Percentiles rank a stretch among this genome's conserved stretches.
Conservation (phyloP, 257 asterid genomes). For the Craterostigma plantagineum region DNA sequence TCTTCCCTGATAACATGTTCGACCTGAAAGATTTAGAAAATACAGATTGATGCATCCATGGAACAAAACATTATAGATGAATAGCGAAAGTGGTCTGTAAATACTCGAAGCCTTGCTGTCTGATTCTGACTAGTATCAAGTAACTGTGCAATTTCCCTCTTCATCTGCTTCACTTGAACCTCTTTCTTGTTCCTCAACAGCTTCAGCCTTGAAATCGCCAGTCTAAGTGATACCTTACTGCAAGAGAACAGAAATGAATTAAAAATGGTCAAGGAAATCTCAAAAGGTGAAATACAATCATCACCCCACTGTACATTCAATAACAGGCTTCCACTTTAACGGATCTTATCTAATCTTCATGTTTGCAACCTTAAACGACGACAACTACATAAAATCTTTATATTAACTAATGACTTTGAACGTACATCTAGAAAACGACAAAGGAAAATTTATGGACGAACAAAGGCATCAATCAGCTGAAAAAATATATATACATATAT, state of each 20-base stretch:
- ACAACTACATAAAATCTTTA: too few relatives aligned
- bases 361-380: too few relatives aligned
- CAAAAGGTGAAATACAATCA: conserved; percentile 1
- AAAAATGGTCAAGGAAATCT: background rate
- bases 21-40: conserved; percentile 29
- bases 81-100: conserved; percentile 3
- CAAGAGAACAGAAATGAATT: conserved; percentile 11
- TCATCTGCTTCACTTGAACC: conserved; percentile 56
- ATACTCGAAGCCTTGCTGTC: conserved; percentile 67
- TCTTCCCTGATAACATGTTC: conserved; percentile 85
- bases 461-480: background rate
- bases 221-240: conserved; percentile 65
- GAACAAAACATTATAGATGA: background rate
- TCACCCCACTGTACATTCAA: background rate
- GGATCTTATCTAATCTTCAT: too few relatives aligned
- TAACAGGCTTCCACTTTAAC: too few relatives aligned
- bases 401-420: too few relatives aligned
- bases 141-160: conserved; percentile 50
- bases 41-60: too few relatives aligned
- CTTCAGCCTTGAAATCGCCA: conserved; percentile 62
- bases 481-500: too few relatives aligned
- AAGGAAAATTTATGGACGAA: background rate
- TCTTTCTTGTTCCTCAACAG: conserved; percentile 70
- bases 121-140: conserved; percentile 63
- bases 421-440: too few relatives aligned